phyloP scores from a whole-genome alignment of 2,329 filamentous ascomycete genomes.

The Nigrograna mackinnonii region DNA sequence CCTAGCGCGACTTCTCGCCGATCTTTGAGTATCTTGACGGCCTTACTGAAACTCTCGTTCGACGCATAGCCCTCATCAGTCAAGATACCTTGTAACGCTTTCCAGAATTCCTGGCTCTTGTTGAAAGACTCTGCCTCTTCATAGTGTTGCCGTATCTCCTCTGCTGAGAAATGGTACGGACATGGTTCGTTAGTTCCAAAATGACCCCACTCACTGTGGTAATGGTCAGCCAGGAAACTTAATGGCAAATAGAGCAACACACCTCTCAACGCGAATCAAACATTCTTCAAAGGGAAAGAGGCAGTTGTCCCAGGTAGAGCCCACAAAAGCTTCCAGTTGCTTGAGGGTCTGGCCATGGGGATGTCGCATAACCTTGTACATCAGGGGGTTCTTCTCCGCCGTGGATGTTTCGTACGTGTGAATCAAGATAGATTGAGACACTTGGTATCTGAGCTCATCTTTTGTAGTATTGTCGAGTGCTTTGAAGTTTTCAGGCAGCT shows the following conservation, averaged over 20 bases:
- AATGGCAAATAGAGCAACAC: conserved; percentile 9
- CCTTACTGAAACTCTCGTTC: conserved; percentile 19
- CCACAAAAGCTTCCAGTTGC: conserved; percentile 29
- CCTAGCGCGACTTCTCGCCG: conserved; percentile 15
- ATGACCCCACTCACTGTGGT: conserved; percentile 23
- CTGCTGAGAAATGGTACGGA: conserved; percentile 27
- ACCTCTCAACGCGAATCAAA: conserved; percentile 26
- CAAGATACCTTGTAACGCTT: conserved; percentile 18
- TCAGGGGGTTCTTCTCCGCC: conserved; percentile 24
- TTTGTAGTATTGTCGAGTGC: conserved; percentile 22
- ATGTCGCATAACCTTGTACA: conserved; percentile 26
- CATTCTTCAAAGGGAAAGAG: conserved; percentile 25
- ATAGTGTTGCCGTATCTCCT: conserved; percentile 22
- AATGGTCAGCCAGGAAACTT: conserved; percentile 10
- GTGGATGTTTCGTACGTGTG: conserved; percentile 23
- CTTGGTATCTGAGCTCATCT: conserved; percentile 22
- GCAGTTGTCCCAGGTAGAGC: conserved; percentile 26
- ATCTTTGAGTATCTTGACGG: conserved; percentile 17
- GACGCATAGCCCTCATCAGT: conserved; percentile 27
- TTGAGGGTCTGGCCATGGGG: conserved; percentile 26
- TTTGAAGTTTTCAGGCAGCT: conserved; percentile 29
- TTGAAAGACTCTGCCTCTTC: conserved; percentile 25
- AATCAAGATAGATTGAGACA: conserved; percentile 27
- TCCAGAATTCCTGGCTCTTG: conserved; percentile 27
- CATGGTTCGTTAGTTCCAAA: conserved; percentile 22